A percentile compares a stretch with the other conserved stretches of the same genome.
phyloP scores from a whole-genome alignment of 2,329 filamentous ascomycete genomes.

The Raffaelea arxii region DNA sequence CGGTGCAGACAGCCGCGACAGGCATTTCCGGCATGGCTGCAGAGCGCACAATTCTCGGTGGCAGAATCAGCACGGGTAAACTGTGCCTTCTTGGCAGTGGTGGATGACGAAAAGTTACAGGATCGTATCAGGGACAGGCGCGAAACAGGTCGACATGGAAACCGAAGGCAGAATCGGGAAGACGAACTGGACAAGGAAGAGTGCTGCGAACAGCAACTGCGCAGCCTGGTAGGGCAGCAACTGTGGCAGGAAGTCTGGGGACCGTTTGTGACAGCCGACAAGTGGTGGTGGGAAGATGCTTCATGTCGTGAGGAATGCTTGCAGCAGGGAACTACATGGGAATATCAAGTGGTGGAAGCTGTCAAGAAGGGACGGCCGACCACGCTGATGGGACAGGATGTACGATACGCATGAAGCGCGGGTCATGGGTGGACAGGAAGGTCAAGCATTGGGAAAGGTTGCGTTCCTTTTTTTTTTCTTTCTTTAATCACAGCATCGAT shows the following conservation, averaged over 20 bases:
- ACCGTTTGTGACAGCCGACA: constrained; percentile 32
- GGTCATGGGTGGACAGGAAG: too few relatives aligned
- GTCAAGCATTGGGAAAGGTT: too few relatives aligned
- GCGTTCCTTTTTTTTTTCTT: too few relatives aligned
- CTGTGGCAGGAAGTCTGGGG: constrained; percentile 56
- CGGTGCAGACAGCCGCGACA: constrained; percentile 50
- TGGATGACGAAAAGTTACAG: constrained; percentile 7
- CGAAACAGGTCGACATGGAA: constrained; percentile 14
- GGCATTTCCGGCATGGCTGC: constrained; percentile 49
- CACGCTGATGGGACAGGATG: not conserved
- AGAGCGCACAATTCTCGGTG: constrained; percentile 41
- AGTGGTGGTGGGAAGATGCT: constrained; percentile 55
- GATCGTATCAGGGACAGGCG: not conserved
- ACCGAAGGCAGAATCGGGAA: not conserved
- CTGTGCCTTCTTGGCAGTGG: constrained; percentile 38
- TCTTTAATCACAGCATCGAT: too few relatives aligned
- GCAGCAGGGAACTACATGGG: constrained; percentile 45
- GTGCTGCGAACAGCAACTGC: constrained; percentile 28
- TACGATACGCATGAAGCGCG: too few relatives aligned
- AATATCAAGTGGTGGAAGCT: constrained; percentile 47
- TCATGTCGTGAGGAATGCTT: constrained; percentile 45
- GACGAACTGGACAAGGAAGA: too few relatives aligned
- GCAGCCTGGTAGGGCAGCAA: constrained; percentile 42
- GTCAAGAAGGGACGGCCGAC: constrained; percentile 30
- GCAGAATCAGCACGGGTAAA: constrained; percentile 36